These are phyloP conservation scores for Passiflora organensis DNA, from an alignment of 345 rosid genomes.

Conservation along the genomic window DNA sequence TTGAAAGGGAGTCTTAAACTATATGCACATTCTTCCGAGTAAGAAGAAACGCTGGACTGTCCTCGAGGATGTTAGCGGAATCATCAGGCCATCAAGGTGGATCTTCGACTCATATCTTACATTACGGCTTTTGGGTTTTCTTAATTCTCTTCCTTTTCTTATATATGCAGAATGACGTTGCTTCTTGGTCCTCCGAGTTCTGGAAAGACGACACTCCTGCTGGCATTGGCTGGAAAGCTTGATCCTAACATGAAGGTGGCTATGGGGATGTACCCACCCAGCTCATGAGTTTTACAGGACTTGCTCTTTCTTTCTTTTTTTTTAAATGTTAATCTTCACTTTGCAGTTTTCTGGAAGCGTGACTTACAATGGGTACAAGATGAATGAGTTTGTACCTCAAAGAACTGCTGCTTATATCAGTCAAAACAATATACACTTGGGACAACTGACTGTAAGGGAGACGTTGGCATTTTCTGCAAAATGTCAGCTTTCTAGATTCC, in stretches of 20 bases:
- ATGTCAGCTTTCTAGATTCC: conserved; percentile 48
- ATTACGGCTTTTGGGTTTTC: no score
- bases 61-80: conserved; percentile 55
- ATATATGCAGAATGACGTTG: conserved; percentile 46
- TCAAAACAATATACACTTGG: conserved; percentile 50
- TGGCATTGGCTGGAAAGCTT: conserved; percentile 78
- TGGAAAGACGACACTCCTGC: conserved; percentile 61
- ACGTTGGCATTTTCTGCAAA: conserved; percentile 67
- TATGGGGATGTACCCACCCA: no score
- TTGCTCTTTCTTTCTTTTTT: no score
- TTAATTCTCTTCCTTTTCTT: background rate
- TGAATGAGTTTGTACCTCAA: conserved; percentile 24
- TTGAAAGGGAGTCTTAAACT: conserved; percentile 15
- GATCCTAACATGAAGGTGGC: conserved; percentile 43
- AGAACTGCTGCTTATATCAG: no score
- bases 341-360: conserved; percentile 47
- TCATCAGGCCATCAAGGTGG: conserved; percentile 57
- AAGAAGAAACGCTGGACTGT: conserved; percentile 37
- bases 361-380: conserved; percentile 47
- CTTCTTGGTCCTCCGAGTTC: conserved; percentile 77
- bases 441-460: conserved; percentile 59
- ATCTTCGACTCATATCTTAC: background rate
- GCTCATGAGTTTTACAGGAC: no score
- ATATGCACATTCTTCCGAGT: background rate
- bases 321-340: background rate